Evolutionary conservation across 23 red algal genomes (phyloP), one percentile per base, ranked within the genome.

Genomic region (Gracilaria gracilis): DNA sequence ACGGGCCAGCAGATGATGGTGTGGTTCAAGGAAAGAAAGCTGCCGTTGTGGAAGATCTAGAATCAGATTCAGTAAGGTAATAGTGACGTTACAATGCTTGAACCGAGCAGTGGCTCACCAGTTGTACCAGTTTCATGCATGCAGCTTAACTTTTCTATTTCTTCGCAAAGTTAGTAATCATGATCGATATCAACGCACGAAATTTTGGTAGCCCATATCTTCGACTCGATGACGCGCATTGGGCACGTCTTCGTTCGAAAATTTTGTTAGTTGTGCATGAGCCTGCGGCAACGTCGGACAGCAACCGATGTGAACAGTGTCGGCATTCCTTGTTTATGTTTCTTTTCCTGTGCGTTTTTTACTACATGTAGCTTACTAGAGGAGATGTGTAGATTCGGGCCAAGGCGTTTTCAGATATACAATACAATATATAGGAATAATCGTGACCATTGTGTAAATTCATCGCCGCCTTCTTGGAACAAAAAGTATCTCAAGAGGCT

Each of bases 31-130:
- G 62, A 36, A 87, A 75, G 53, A 57, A 55, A 32, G 38, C 81
- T 16, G 81, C 25, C 5, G 81, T 73, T 36, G 65, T 58, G 31
- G 84, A 87, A 37, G 84, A 87, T 24, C 20, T 44, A 7, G 84
- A 87, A 58, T 75, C 84, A 87, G 84, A 87, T 57, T 75, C 66
- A 44, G 84, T 87, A 9, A 47, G 84, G 54, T 87, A 44, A 53
- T 21, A 31, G 64, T 35, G 47, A 25, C 46, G 11, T 50, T 6
- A n/a, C 72, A 50, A 7, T 50, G 78, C 50, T 20, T 20, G 6
- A 51, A 25, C 20, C 59, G 25, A 12, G 25, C 29, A 37, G 24
- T 37, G 24, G 32, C 54, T 40, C 32, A 82, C 53, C 59, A 4
- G 33, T 25, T 82, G 35, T 0, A 61, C n/a, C n/a, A n/a, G n/a